A percentile compares a stretch with the other conserved stretches of the same genome.
Evolutionary conservation across 805 yeast species (phyloP).

Genomic region (Spencermartinsiella europaea): DNA sequence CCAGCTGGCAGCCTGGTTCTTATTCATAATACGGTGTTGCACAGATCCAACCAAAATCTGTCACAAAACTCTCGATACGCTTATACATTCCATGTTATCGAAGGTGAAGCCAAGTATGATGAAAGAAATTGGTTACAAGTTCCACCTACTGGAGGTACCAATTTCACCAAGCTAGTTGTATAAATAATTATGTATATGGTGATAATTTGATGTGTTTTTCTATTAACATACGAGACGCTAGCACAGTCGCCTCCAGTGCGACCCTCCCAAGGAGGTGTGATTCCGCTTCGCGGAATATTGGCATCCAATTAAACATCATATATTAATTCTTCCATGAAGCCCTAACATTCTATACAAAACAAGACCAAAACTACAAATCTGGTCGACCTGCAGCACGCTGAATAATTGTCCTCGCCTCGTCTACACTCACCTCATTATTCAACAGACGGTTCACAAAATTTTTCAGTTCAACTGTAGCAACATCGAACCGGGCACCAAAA

Average conservation of each 20-base stretch:
- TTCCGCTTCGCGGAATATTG: too few species aligned
- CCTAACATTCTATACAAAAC: too few species aligned
- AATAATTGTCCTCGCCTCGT: neutral
- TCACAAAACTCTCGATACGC: slow-evolving; percentile 61
- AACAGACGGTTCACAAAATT: slow-evolving; percentile 8
- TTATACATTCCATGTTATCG: slow-evolving; percentile 75
- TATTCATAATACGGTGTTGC: slow-evolving; percentile 67
- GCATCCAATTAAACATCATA: too few species aligned
- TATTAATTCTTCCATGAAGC: too few species aligned
- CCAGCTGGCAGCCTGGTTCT: slow-evolving; percentile 68
- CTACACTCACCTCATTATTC: slow-evolving; percentile 2
- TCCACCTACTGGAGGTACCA: slow-evolving; percentile 61
- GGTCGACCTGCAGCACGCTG: neutral
- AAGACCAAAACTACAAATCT: slow-evolving; percentile 1
- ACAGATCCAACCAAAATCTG: slow-evolving; percentile 59
- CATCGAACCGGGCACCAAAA: slow-evolving; percentile 28
- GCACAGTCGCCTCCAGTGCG: too few species aligned
- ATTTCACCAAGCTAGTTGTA: slow-evolving; percentile 45
- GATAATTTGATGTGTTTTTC: too few species aligned
- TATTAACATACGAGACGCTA: too few species aligned
- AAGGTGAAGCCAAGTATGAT: slow-evolving; percentile 60
- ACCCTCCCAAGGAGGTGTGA: too few species aligned
- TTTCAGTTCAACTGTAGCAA: slow-evolving; percentile 10
- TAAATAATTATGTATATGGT: too few species aligned
- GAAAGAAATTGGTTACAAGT: slow-evolving; percentile 70